Evolutionary conservation across 1,284 basidiomycete genomes (phyloP), one percentile per base, ranked within the genome.

Genomic region (Cryptococcus sp.): DNA sequence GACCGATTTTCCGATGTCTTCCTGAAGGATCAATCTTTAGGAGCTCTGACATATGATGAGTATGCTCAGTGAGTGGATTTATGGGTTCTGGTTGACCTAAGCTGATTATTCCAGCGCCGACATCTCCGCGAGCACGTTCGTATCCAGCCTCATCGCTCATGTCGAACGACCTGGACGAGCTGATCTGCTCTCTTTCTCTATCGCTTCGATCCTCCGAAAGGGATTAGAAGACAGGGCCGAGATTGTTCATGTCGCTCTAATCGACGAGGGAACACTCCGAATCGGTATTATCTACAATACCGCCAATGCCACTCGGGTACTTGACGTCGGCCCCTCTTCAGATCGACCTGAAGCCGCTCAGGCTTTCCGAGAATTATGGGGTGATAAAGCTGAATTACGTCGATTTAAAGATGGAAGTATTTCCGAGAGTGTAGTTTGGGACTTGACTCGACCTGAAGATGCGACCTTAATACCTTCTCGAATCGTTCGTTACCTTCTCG

Each of bases 351-450:
- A 83, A 0, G 76, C 71, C 15, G 78, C 72, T 0, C 78, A 82
- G 45, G 79, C 78, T 1, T 99, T 97, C 81, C 84, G 87, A 38
- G 82, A 84, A 3, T 82, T 98, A 60, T 99, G 96, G 96, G 95
- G 94, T 1, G 80, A 85, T 49, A 90, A 90, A 70, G 86, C 94
- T 0, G 95, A 98, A 72, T 79, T 98, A 23, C 84, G 96, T n/a
- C 84, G 95, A 15, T 99, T 98, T 82, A 94, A 97, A 73, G 94
- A 98, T 68, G 95, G 95, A 0, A 83, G 87, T 4, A 98, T 98
- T 60, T 74, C 84, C 5, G 91, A 98, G 74, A 92, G 89, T 69
- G 91, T 98, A 11, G 92, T 98, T 0, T 99, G 96, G 96, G 76
- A 80, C 23, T 65, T 78, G 1, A 48, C 67, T 4, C 63, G 76